Evolutionary conservation across 2,329 filamentous ascomycete species (phyloP), one percentile per base, ranked within the genome.

Genomic region (Lojkania enalia): DNA sequence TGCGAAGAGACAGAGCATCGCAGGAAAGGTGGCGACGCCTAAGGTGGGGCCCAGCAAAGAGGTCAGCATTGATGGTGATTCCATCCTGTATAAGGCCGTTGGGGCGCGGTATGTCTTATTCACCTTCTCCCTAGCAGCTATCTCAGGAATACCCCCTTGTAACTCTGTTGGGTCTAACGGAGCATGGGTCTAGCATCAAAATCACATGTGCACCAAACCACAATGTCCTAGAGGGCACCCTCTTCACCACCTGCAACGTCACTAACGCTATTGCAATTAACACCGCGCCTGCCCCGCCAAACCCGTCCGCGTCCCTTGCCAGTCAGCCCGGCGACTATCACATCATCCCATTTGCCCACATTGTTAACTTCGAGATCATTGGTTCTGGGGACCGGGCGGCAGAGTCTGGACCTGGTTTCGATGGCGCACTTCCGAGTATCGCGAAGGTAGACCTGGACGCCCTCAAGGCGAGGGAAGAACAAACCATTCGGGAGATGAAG

Each of bases 201-300:
- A 66, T 85, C 52, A 82, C 75, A 44, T 83, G 80, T 39, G 72
- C 75, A 13, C 69, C 75, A 20, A 74, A 73, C 42, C 70, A 76
- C 40, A 74, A 75, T 32, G 78, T 75, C 18, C 69, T 82, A 47
- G 82, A 85, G 65, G 83, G 83, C 57, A 82, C 74, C 14, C 74
- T 86, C 46, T 85, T 82, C 67, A 83, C 81, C 20, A 80, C 78
- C 35, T 81, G 79, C 63, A 80, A 81, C 19, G 72, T 81, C 56
- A 80, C 80, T 44, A 83, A 83, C 56, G 71, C 84, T 45, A 72
- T 86, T 55, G 81, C 79, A 33, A 76, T 85, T 66, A 81, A 83
- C 67, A 81, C 77, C 14, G 73, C 74, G 11, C 66, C 75, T 14
- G 60, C 74, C 9, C 64, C 74, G 9, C 66, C 72, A 16, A 73